Base-by-base conservation (phyloP, 495 filamentous ascomycete species). In the Podospora tetraspora region DNA sequence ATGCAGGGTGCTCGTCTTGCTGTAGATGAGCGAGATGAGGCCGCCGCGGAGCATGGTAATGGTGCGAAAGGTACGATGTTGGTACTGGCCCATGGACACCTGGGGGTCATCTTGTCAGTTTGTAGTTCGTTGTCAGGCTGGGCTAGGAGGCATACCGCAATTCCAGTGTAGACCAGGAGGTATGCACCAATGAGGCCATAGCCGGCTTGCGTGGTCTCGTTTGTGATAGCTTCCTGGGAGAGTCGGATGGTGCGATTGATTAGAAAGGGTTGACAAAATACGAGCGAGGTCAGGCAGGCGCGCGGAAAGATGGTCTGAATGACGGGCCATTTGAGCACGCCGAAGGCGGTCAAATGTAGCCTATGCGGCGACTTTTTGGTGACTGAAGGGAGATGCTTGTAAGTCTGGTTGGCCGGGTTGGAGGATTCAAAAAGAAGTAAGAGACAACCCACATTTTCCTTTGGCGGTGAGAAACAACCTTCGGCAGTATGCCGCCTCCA, bases 181-280 rank as follows among this genome's bases (percentile, higher is more conserved):
- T 85, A 87, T 1, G 88, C 89, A n/a, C 86, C 88, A 66, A 91
- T 88, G 62, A 90, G 74, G 3, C 88, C 88, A 72, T 89, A 87
- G 57, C 84, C 81, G 27, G 82, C 34, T 34, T 75, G 71, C 68
- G 67, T 88, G 80, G 62, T 66, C 21, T 70, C 71, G 67, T 65
- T 37, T 34, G 22, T 72, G 64, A 77, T 67, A n/a, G 64, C 57
- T 30, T 73, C 68, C 12, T 74, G 75, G n/a, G 75, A 75, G 16
- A 78, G 83, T 8, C 70, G 72, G 21, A 90, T 79, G 0, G 85
- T 83, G 11, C 84, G 77, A 59, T 85, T 80, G 16, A 92, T 80
- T 23, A 92, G 80, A 59, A 92, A 81, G 3, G 89, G 89, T 72
- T 91, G 89, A 57, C 83, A 84, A 68, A 89, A 86, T 63, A 79